Evolutionary conservation across 805 yeast species (phyloP).

Genomic region (Ogataea nonfermentans): DNA sequence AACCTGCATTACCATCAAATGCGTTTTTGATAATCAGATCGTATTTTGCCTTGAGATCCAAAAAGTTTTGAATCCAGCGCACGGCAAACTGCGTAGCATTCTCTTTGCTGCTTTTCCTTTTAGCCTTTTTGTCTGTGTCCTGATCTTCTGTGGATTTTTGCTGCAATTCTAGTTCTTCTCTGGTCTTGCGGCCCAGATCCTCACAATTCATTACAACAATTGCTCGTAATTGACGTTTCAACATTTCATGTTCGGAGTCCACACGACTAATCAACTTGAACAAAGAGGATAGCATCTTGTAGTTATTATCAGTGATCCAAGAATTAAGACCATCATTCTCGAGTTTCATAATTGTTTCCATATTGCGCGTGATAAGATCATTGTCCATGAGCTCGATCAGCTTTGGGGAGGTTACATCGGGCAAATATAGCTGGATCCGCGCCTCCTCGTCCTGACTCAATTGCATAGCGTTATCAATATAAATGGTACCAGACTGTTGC

Average conservation of each 20-base stretch:
- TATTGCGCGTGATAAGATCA: slow-evolving; percentile 53
- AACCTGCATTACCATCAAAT: slow-evolving; percentile 46
- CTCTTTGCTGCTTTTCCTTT: slow-evolving; percentile 30
- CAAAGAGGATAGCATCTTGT: slow-evolving; percentile 43
- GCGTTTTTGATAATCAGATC: slow-evolving; percentile 46
- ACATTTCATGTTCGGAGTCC: slow-evolving; percentile 48
- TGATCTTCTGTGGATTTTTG: slow-evolving; percentile 23
- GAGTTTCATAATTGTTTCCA: slow-evolving; percentile 52
- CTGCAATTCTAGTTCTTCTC: slow-evolving; percentile 18
- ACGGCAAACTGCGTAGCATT: slow-evolving; percentile 53
- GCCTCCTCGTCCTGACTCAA: slow-evolving; percentile 63
- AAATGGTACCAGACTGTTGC: slow-evolving; percentile 49
- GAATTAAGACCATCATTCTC: slow-evolving; percentile 55
- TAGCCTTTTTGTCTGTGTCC: slow-evolving; percentile 16
- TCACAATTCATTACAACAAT: slow-evolving; percentile 48
- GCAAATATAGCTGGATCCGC: slow-evolving; percentile 52
- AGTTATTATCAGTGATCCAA: slow-evolving; percentile 52
- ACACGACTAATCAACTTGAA: slow-evolving; percentile 53
- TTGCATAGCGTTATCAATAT: slow-evolving; percentile 48
- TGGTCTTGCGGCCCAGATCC: slow-evolving; percentile 32
- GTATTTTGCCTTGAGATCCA: slow-evolving; percentile 51
- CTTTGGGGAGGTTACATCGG: slow-evolving; percentile 53
- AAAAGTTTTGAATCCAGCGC: slow-evolving; percentile 62
- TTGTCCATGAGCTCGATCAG: slow-evolving; percentile 56
- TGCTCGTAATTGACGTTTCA: slow-evolving; percentile 47